Evolutionary conservation across 1,284 basidiomycete genomes (phyloP).

Genomic region (Microbotryomycetes sp.): DNA sequence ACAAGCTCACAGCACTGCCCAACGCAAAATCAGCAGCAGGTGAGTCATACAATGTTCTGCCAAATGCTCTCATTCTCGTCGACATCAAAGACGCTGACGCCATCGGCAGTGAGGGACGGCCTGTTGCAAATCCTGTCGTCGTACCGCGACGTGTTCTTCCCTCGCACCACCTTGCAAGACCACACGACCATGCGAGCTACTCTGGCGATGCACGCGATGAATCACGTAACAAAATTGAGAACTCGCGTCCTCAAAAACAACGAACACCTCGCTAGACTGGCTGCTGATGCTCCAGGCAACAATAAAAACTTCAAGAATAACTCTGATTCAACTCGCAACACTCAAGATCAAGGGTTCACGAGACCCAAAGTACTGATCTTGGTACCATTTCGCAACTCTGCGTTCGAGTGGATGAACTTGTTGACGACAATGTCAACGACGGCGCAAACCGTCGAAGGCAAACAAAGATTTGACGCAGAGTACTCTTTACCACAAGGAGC

Average conservation of each 20-base stretch:
- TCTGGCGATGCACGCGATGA: conserved; percentile 66
- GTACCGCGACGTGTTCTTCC: conserved; percentile 67
- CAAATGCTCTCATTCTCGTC: neutral
- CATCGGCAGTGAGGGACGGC: neutral
- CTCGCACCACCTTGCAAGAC: conserved; percentile 51
- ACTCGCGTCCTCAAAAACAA: conserved; percentile 89
- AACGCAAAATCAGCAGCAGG: neutral
- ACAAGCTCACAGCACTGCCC: conserved; percentile 23
- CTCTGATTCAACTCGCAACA: conserved; percentile 46
- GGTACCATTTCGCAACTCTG: conserved; percentile 84
- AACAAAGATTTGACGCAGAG: conserved; percentile 69
- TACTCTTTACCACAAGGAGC: conserved; percentile 74
- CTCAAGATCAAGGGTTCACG: conserved; percentile 95
- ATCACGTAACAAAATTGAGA: conserved; percentile 84
- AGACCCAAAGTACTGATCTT: conserved; percentile 89
- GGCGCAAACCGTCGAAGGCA: conserved; percentile 74
- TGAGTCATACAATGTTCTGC: no score
- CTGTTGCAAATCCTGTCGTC: conserved; percentile 50
- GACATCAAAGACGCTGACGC: no score
- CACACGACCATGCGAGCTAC: conserved; percentile 56
- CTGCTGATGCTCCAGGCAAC: conserved; percentile 41
- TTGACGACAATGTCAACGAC: conserved; percentile 57
- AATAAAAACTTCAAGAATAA: conserved; percentile 26
- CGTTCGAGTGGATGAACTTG: conserved; percentile 63
- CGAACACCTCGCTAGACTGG: conserved; percentile 67